Base-by-base conservation (phyloP, 805 yeast species). In the Wickerhamomyces subpelliculosus region DNA sequence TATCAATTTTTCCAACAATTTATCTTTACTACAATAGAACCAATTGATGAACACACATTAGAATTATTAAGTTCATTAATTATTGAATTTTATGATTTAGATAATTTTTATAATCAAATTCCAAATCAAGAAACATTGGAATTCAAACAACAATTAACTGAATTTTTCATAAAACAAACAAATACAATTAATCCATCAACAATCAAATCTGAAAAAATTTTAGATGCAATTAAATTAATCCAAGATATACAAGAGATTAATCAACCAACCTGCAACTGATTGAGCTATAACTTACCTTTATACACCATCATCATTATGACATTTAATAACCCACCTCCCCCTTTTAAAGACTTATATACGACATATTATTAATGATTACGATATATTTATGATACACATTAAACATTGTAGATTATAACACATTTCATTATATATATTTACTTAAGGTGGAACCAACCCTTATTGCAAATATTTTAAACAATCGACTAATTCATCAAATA, bases 11-110 rank as follows among this genome's bases (percentile, higher is more conserved):
- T 64, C 16, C 12, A 47, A n/a, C n/a, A n/a, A 38, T 51, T 20
- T 45, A 54, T 10, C 42, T 62, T 12, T 54, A 65, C 58, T 43
- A 51, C 11, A 10, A 5, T 9, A 22, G 17, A 20, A 19, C 21
- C 49, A 3, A 39, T 52, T 19, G 55, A 49, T 17, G 48, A 48
- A 25, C 52, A 51, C n/a, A 13, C 6, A 21, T 52, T 55, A 25
- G 31, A 44, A 30, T 46, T 49, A 8, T 58, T 58, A 40, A 52
- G 67, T 1, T 58, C 58, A 17, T 36, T 66, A 36, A 48, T 66
- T 9, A 46, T 60, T 10, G 66, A 58, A 45, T 52, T 66, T 24
- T 54, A 55, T 39, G 68, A 65, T 39, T 41, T 60, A 36, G 62
- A 61, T 32, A 51, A 55, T 30, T 52, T 54, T 34, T 56, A 54